Conservation (phyloP, 805 yeast genomes). For the Saccharomycopsis capsularis region DNA sequence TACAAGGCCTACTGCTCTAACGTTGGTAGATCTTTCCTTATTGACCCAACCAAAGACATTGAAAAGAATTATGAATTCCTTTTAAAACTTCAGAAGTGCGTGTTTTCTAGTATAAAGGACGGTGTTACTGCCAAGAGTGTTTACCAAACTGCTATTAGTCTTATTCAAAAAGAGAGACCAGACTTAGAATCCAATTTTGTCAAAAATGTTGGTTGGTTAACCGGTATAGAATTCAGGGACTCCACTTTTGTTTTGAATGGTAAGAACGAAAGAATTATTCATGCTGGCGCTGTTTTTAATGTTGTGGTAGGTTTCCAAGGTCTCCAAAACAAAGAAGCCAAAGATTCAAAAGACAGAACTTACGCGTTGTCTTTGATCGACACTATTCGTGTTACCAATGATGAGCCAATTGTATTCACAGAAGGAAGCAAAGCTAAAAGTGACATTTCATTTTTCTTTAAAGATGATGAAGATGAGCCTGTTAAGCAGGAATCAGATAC, state of each 20-base stretch:
- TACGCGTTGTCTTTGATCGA: constrained; percentile 76
- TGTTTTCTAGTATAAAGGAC: constrained; percentile 54
- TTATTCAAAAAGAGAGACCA: constrained; percentile 54
- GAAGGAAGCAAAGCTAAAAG: constrained; percentile 63
- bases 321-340: constrained; percentile 41
- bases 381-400: constrained; percentile 54
- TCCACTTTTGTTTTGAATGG: constrained; percentile 63
- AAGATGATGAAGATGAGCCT: constrained; percentile 50
- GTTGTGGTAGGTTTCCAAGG: constrained; percentile 72
- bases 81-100: constrained; percentile 58
- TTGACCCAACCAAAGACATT: constrained; percentile 79
- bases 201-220: constrained; percentile 79
- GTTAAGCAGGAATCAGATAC: constrained; percentile 30
- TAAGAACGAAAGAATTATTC: constrained; percentile 61
- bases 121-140: constrained; percentile 64
- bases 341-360: constrained; percentile 43
- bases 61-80: constrained; percentile 74
- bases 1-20: constrained; percentile 87
- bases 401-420: constrained; percentile 61
- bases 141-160: constrained; percentile 56
- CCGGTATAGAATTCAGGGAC: constrained; percentile 87
- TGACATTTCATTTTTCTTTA: constrained; percentile 79
- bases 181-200: constrained; percentile 59
- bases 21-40: constrained; percentile 78
- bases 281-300: constrained; percentile 68